Conservation (phyloP, 345 rosid genomes). For the Atalantia buxifolia region DNA sequence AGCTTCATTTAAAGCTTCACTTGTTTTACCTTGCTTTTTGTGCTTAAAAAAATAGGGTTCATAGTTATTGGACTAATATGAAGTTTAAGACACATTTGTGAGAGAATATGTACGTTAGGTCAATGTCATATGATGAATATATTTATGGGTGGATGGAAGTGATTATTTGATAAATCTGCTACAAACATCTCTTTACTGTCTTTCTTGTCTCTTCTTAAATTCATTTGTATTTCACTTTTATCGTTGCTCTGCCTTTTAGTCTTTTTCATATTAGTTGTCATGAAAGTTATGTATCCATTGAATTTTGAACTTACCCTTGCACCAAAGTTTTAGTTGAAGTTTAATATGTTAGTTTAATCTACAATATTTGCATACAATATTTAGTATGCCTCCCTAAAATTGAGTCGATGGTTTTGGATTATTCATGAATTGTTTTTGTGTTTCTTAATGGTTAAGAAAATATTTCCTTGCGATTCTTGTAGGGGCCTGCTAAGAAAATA, state of each 20-base stretch:
- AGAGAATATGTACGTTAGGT: neutral
- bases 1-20: neutral
- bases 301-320: neutral
- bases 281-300: neutral
- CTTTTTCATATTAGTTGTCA: neutral
- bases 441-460: conserved; percentile 3
- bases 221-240: too few species aligned
- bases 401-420: neutral
- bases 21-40: neutral
- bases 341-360: neutral
- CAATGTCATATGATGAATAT: neutral
- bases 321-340: neutral
- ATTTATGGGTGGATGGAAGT: neutral
- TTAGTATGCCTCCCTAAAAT: neutral
- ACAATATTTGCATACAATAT: neutral
- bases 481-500: conserved; percentile 64
- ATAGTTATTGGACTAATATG: neutral
- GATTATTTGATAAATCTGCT: neutral
- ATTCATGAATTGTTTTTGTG: neutral
- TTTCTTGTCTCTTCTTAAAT: neutral
- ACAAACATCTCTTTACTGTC: neutral
- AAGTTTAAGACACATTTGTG: neutral
- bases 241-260: neutral
- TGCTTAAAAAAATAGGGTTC: neutral
- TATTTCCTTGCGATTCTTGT: conserved; percentile 18